These are phyloP conservation scores for Primulina eburnea DNA, from an alignment of 257 asterid genomes.

Conservation along the genomic window DNA sequence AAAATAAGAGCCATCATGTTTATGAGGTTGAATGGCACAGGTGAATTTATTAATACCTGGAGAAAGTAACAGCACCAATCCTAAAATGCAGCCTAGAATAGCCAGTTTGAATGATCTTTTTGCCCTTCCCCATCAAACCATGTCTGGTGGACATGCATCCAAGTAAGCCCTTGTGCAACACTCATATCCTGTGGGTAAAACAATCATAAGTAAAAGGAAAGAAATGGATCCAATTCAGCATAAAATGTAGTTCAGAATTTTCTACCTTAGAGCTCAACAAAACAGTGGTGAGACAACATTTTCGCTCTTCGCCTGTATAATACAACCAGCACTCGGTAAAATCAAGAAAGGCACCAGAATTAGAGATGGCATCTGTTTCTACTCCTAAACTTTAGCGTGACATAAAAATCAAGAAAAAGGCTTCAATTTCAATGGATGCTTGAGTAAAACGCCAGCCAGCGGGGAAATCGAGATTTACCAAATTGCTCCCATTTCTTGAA, in stretches of 20 bases:
- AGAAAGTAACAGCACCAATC: not conserved
- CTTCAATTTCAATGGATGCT: not conserved
- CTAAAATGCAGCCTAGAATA: conserved; percentile 34
- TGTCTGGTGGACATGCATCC: conserved; percentile 80
- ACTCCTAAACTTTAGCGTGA: not conserved
- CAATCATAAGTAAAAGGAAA: conserved; percentile 4
- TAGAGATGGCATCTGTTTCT: not conserved
- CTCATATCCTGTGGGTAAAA: conserved; percentile 49
- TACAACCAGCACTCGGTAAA: conserved; percentile 1
- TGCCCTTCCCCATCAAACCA: conserved; percentile 68
- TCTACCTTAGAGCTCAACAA: conserved; percentile 69
- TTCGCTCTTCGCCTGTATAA: conserved; percentile 57
- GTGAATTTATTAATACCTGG: not conserved
- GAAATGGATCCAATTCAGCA: conserved; percentile 1
- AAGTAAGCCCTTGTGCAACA: conserved; percentile 68
- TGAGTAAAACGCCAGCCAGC: not conserved
- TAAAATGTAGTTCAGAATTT: conserved; percentile 5
- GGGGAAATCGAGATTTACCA: conserved; percentile 45
- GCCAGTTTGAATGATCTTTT: conserved; percentile 42
- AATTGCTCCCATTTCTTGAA: conserved; percentile 90
- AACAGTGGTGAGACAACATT: conserved; percentile 56
- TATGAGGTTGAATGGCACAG: not conserved
- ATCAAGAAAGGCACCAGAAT: conserved; percentile 14
- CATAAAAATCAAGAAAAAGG: not conserved
- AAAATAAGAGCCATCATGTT: not conserved